Evolutionary conservation across 2,329 filamentous ascomycete species (phyloP).

Genomic region (Myriosclerotinia duriaeana): DNA sequence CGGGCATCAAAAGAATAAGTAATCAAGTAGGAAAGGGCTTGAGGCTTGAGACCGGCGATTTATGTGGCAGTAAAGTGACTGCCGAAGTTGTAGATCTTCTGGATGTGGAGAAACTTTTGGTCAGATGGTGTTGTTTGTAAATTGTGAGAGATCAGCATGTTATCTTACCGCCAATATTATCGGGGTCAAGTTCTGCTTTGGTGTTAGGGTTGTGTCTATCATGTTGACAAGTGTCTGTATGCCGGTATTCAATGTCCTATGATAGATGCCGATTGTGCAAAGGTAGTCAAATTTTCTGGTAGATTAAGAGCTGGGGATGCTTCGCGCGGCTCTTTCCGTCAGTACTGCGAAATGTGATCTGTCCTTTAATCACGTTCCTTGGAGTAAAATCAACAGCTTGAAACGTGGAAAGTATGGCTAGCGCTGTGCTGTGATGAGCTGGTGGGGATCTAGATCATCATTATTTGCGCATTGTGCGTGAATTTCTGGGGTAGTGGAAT

Average conservation of each 20-base stretch:
- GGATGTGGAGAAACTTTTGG: neutral
- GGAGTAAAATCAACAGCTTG: neutral
- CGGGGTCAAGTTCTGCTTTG: neutral
- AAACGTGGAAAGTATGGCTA: neutral
- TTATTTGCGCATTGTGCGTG: neutral
- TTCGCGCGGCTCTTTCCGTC: neutral
- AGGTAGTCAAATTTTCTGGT: neutral
- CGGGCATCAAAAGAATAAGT: neutral
- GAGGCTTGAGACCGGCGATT: neutral
- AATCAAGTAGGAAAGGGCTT: neutral
- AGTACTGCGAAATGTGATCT: neutral
- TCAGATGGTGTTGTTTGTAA: neutral
- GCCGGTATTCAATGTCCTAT: neutral
- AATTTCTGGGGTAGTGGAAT: neutral
- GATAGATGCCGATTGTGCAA: neutral
- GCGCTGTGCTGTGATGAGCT: constrained; percentile 1
- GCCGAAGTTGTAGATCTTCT: neutral
- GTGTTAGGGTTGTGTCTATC: neutral
- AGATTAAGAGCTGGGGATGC: neutral
- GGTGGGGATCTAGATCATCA: neutral
- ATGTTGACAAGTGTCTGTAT: too few species aligned
- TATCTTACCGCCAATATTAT: neutral
- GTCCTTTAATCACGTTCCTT: neutral
- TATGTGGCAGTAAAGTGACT: neutral
- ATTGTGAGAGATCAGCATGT: neutral